Conservation (phyloP, 2,329 filamentous ascomycete species). For the Ophiostoma ips region DNA sequence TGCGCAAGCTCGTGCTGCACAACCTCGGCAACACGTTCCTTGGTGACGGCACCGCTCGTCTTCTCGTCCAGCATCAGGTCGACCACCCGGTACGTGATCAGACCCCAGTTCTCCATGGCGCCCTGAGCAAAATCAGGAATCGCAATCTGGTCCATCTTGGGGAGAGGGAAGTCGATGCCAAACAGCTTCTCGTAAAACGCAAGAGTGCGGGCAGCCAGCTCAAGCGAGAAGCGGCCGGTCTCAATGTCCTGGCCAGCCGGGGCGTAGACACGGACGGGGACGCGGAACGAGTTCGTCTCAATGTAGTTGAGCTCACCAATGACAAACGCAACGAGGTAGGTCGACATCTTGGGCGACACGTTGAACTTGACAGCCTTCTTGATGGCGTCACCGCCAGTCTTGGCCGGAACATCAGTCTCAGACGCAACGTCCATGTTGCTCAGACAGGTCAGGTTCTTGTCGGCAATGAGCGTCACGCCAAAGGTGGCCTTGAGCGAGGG, state of each 20-base stretch:
- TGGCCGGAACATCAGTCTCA: constrained; percentile 58
- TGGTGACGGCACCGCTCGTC: constrained; percentile 73
- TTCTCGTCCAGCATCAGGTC: constrained; percentile 86
- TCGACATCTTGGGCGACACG: constrained; percentile 87
- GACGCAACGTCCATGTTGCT: constrained; percentile 93
- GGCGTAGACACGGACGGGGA: constrained; percentile 88
- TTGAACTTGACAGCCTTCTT: constrained; percentile 88
- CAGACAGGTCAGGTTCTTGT: constrained; percentile 79
- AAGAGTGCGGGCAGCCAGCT: constrained; percentile 78
- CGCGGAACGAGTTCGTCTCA: constrained; percentile 79
- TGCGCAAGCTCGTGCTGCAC: constrained; percentile 94
- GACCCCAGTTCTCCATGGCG: constrained; percentile 97
- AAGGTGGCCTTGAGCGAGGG: constrained; percentile 87
- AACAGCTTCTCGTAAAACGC: constrained; percentile 95
- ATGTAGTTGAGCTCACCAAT: constrained; percentile 89
- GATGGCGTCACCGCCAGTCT: constrained; percentile 39
- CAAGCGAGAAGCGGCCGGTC: constrained; percentile 78
- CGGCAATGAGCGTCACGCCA: constrained; percentile 78
- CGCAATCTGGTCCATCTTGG: constrained; percentile 94
- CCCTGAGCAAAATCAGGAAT: constrained; percentile 93
- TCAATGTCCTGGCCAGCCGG: constrained; percentile 82
- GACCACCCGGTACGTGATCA: constrained; percentile 88
- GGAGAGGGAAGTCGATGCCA: constrained; percentile 70
- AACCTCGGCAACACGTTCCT: constrained; percentile 86
- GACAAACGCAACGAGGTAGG: constrained; percentile 87